Evolutionary conservation across 495 filamentous ascomycete genomes (phyloP).

Genomic region (Hypoxylon perforatum): DNA sequence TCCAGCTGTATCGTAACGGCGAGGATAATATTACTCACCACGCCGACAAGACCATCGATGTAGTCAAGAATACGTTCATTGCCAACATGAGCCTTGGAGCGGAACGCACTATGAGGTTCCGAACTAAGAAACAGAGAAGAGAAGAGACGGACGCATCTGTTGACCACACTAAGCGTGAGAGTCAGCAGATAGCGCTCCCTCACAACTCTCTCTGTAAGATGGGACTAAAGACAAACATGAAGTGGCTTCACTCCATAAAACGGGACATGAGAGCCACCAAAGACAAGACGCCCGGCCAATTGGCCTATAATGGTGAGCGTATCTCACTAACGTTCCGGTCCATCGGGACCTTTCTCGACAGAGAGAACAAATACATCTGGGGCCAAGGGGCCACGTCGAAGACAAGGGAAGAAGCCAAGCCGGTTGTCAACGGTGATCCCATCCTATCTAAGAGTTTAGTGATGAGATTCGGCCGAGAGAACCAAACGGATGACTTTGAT

Average conservation of each 20-base stretch:
- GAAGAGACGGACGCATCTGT: slow-evolving; percentile 29
- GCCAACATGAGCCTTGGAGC: slow-evolving; percentile 94
- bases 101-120: slow-evolving; percentile 88
- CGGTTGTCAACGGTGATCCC: slow-evolving; percentile 73
- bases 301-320: slow-evolving; percentile 76
- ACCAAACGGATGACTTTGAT: slow-evolving; percentile 75
- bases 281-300: slow-evolving; percentile 76
- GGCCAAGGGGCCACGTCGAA: slow-evolving; percentile 88
- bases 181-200: slow-evolving; percentile 77
- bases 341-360: slow-evolving; percentile 85
- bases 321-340: slow-evolving; percentile 94
- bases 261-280: slow-evolving; percentile 78
- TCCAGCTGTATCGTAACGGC: slow-evolving; percentile 91
- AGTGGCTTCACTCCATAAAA: slow-evolving; percentile 90
- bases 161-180: slow-evolving; percentile 40
- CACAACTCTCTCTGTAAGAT: slow-evolving; percentile 90
- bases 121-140: slow-evolving; percentile 74
- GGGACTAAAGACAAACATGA: slow-evolving; percentile 81
- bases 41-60: slow-evolving; percentile 95
- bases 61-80: slow-evolving; percentile 81
- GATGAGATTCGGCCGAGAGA: slow-evolving; percentile 85
- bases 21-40: slow-evolving; percentile 97
- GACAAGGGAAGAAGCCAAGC: slow-evolving; percentile 61
- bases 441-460: slow-evolving; percentile 70
- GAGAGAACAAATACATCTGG: slow-evolving; percentile 76